Percentiles rank a stretch among this genome's conserved stretches.
These are phyloP conservation scores for Immersiella caudata DNA, from an alignment of 495 filamentous ascomycete species.

Conservation along the genomic window DNA sequence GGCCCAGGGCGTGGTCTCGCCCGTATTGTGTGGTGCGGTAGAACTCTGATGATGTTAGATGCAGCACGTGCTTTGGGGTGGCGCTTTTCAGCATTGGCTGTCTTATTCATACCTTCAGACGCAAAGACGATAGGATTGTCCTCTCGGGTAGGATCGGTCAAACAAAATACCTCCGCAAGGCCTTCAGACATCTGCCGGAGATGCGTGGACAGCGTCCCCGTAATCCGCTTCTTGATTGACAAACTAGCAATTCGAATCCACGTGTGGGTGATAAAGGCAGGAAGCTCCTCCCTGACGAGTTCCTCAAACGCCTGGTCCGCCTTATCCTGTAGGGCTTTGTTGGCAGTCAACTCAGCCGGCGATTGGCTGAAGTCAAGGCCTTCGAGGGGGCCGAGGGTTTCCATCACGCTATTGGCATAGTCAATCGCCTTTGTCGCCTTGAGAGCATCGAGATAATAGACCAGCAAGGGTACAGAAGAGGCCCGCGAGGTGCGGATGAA, in stretches of 20 bases:
- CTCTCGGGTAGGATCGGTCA: conserved; percentile 71
- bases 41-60: conserved; percentile 50
- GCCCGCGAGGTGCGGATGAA: conserved; percentile 66
- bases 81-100: not conserved
- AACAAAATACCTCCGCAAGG: conserved; percentile 73
- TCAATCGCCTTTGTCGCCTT: conserved; percentile 72
- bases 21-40: conserved; percentile 66
- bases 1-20: conserved; percentile 58
- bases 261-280: conserved; percentile 67
- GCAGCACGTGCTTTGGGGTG: conserved; percentile 12
- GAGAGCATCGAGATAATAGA: conserved; percentile 69
- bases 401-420: conserved; percentile 67
- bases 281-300: conserved; percentile 67
- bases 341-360: conserved; percentile 49
- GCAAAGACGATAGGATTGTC: conserved; percentile 82
- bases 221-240: conserved; percentile 60
- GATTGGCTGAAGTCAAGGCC: conserved; percentile 50
- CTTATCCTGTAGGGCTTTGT: conserved; percentile 60
- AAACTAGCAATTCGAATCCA: conserved; percentile 61
- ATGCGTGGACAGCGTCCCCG: conserved; percentile 56
- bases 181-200: conserved; percentile 66
- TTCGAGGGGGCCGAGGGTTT: conserved; percentile 52
- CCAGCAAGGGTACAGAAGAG: conserved; percentile 64
- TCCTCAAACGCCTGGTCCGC: conserved; percentile 59
- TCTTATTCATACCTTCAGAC: conserved; percentile 62